Evolutionary conservation across 768 basidiomycete genomes (phyloP).

Genomic region (Stropharia rugosoannulata): DNA sequence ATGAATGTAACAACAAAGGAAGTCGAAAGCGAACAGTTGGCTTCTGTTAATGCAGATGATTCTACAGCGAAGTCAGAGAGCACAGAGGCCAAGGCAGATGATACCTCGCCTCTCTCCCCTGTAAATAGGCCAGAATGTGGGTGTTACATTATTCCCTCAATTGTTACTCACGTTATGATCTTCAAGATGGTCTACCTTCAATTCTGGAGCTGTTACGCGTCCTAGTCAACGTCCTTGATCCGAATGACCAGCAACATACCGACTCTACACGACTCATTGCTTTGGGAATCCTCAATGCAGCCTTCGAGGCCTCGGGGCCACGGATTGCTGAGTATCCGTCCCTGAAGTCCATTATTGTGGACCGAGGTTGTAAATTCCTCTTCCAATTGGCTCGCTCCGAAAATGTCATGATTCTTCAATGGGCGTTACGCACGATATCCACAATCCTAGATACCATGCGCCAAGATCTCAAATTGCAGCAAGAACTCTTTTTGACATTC

Average conservation of each 20-base stretch:
- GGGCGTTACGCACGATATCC: conserved; percentile 80
- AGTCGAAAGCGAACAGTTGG: conserved; percentile 18
- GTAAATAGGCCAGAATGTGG: conserved; percentile 41
- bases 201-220: conserved; percentile 92
- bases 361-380: conserved; percentile 93
- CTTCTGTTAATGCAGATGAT: conserved; percentile 14
- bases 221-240: conserved; percentile 92
- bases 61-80: conserved; percentile 1
- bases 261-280: conserved; percentile 93
- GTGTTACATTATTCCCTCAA: conserved; percentile 13
- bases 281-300: conserved; percentile 81
- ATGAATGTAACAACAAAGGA: conserved; percentile 53
- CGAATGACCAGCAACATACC: conserved; percentile 91
- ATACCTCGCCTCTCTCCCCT: conserved; percentile 24
- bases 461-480: conserved; percentile 85
- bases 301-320: conserved; percentile 82
- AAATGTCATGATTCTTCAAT: conserved; percentile 73
- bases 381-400: conserved; percentile 97
- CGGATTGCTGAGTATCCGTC: conserved; percentile 78
- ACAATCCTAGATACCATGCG: conserved; percentile 89
- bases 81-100: not conserved
- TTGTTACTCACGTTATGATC: conserved; percentile 3
- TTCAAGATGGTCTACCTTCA: conserved; percentile 84
- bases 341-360: conserved; percentile 72
- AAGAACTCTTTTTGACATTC: conserved; percentile 93